Evolutionary conservation across 495 filamentous ascomycete species (phyloP), one percentile per base, ranked within the genome.

Genomic region (Aspergillus cavernicola): DNA sequence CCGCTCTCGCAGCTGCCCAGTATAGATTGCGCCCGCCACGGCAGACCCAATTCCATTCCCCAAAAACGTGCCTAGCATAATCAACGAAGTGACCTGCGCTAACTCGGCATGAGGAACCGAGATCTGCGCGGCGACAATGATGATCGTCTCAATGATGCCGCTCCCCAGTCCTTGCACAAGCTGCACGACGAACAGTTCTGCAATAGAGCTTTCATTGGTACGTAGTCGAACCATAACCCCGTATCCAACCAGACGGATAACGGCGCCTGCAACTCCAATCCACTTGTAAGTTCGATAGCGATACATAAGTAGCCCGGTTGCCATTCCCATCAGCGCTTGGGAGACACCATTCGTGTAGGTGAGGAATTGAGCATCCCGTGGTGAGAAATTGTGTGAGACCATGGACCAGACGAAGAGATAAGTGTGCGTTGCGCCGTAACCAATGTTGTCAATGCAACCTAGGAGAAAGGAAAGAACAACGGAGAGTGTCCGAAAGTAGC

Each of bases 21-120:
- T 76, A 55, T 79, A 77, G 16, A 79, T 77, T 2, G 66, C 76
- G 11, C 76, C 74, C 2, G 76, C 72, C 44, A 79, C 72, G 12
- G 68, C 68, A n/a, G 69, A 63, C 7, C 76, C 76, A n/a, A 77
- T 66, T 26, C 71, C 72, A n/a, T 66, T 61, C 2, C 74, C 76
- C 8, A 79, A 51, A 48, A 73, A 76, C 16, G 69, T 62, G 12
- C 66, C 68, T 26, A 71, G 70, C 50, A 76, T 58, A 7, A 76
- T 57, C 43, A 77, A 48, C 6, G 74, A 73, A 4, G 73, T 77
- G 23, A 77, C 71, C 53, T 77, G 76, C 0, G 76, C 70, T 55
- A 77, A 59, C 50, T 77, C 66, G 0, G 65, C 62, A 54, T 77
- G 74, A 2, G 73, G 64, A 6, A 79, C 71, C 0, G 67, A 64